Base-by-base conservation (phyloP, 1,139 yeast genomes). In the Yamadazyma songkhlaensis region DNA sequence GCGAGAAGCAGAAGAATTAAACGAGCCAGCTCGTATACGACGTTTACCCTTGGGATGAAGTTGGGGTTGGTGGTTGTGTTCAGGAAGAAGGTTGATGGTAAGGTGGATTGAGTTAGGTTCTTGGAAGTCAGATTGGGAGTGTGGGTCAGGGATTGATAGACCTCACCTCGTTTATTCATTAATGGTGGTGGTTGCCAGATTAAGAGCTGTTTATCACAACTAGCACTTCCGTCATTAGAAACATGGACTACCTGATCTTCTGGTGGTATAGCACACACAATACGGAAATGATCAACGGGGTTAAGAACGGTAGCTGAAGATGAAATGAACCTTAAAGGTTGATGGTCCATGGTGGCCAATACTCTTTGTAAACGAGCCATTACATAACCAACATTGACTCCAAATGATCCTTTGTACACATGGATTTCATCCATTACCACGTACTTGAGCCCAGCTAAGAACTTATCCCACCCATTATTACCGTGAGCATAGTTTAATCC, bases 401-500 rank as follows among this genome's bases (percentile, higher is more conserved):
- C 99, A 65, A 92, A 92, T 0, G 88, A 69, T 0, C 97, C 97
- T 45, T 79, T 81, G 58, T 92, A 94, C 31, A 84, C 81, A 56
- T 92, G 99, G 36, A 94, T 64, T 57, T 92, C 95, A 60, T 92
- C 99, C 45, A 92, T 79, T 0, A 92, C 95, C 3, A 92, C 83
- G 50, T 73, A 84, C 51, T 75, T 77, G 46, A 92, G 62, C 36
- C 78, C 74, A 14, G 65, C 54, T 6, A 92, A 61, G 53, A 90
- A 87, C 28, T 74, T 69, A 25, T 73, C 64, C 97, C 98, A 92
- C 10, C 74, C 68, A 4, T 47, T 39, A 21, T 51, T 46, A 6
- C 40, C 33, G 3, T 36, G 35, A 10, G 32, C 30, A 25, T 46
- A 46, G 13, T 47, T 48, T 12, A 48, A 46, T 1, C 56, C 54